These are phyloP conservation scores for Keqinozyma sinolaborantium DNA, from an alignment of 1,139 yeast species.

Conservation along the genomic window DNA sequence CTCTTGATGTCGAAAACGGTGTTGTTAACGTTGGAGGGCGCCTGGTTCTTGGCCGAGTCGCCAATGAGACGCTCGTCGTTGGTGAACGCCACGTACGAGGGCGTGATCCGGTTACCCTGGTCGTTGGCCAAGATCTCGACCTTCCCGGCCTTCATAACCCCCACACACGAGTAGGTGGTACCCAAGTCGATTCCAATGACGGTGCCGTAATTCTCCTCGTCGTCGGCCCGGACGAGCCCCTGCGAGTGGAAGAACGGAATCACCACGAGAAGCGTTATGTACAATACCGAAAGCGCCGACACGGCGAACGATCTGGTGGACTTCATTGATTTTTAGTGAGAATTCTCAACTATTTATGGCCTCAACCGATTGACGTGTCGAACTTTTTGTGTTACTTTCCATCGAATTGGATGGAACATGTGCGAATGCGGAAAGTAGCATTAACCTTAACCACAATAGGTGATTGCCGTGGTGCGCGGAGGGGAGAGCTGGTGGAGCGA, in stretches of 20 bases:
- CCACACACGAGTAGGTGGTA: constrained; percentile 87
- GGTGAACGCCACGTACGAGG: constrained; percentile 84
- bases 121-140: constrained; percentile 92
- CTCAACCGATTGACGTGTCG: constrained; percentile 9
- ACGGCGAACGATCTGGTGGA: constrained; percentile 35
- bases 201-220: constrained; percentile 62
- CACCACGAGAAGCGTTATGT: constrained; percentile 53
- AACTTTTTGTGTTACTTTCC: not conserved
- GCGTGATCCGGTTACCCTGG: constrained; percentile 94
- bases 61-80: constrained; percentile 87
- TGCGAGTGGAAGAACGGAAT: constrained; percentile 51
- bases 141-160: constrained; percentile 87
- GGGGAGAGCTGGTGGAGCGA: no score
- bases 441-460: no score
- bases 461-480: no score
- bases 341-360: constrained; percentile 3
- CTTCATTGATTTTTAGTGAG: constrained; percentile 19
- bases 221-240: constrained; percentile 29
- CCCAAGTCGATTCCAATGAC: constrained; percentile 89
- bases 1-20: constrained; percentile 86
- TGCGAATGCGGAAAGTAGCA: no score
- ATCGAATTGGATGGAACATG: not conserved
- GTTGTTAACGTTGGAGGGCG: constrained; percentile 74
- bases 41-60: constrained; percentile 94
- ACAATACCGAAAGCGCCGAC: constrained; percentile 52